Evolutionary conservation across 2,329 filamentous ascomycete species (phyloP), one percentile per base, ranked within the genome.

Genomic region (Pleoardoris graminearum): DNA sequence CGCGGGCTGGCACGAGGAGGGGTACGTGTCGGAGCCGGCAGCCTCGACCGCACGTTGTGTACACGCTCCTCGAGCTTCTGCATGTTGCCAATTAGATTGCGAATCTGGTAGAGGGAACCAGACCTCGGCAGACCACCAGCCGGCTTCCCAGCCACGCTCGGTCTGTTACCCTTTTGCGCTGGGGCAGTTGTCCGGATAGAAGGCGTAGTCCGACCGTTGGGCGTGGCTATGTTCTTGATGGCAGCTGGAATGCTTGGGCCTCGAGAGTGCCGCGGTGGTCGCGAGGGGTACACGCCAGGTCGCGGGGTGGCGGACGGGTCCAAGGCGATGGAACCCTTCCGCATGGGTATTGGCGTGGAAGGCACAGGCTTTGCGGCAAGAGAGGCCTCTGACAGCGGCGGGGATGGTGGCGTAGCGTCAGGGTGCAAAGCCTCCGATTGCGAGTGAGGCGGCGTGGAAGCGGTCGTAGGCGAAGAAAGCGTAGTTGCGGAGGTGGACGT

Each of bases 61-160:
- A 99, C 93, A 38, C 94, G 85, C 58, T 94, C 90, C 73, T 97
- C 94, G 55, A 99, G 86, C 61, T 91, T 90, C 75, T 97, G 91
- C 91, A 97, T 97, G 76, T 97, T 94, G 23, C 91, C 92, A 53
- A 95, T 96, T 59, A 99, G 85, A 25, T 88, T 89, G 59, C 93
- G 90, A 67, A 99, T 96, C 71, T 99, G 94, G 60, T 89, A 89
- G 44, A 99, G 84, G 1, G 94, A 97, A 57, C 83, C 82, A 25
- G 85, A 86, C 55, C 82, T 79, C 38, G 83, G 81, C 48, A 85
- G 66, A 23, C 72, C 71, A 48, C 63, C 69, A 51, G 62, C 67
- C 79, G 85, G 56, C 80, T 78, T 22, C 68, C 72, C 54, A 70
- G 73, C 59, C 63, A 72, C 57, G 66, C 74, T 57, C 76, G 78